These are phyloP conservation scores for Pelargonium australe DNA, from an alignment of 441 rosid genomes.

Conservation along the genomic window DNA sequence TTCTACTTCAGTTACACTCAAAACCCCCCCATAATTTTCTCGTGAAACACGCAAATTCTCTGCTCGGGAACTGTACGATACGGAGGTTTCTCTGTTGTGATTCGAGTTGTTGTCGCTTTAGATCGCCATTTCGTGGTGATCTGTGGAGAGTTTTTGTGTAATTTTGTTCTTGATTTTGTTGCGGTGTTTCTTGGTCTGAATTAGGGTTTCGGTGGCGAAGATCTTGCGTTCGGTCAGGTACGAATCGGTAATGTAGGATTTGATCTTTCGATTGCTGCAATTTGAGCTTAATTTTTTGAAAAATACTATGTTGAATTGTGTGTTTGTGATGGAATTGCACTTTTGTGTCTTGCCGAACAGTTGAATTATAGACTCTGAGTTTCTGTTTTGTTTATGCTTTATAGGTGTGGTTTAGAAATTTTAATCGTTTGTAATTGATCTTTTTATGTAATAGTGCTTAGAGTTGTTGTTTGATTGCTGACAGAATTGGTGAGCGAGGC, in stretches of 20 bases:
- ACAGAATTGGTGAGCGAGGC: conserved; percentile 11
- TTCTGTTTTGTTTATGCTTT: background rate
- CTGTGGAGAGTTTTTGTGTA: background rate
- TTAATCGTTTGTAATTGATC: background rate
- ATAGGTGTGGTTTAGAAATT: background rate
- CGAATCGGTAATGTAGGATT: background rate
- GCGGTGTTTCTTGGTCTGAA: background rate
- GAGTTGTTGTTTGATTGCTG: conserved; percentile 13
- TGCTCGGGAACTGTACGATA: background rate
- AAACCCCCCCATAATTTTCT: conserved; percentile 9
- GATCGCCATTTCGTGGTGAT: background rate
- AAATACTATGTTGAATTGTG: background rate
- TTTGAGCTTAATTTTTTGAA: background rate
- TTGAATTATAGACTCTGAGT: background rate
- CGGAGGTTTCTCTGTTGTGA: background rate
- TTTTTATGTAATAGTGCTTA: background rate
- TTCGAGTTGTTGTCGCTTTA: background rate
- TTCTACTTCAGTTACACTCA: conserved; percentile 27
- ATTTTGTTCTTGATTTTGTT: background rate
- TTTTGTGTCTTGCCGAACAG: background rate
- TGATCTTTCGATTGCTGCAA: conserved; percentile 12
- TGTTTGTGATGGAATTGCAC: background rate
- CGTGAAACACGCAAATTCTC: conserved; percentile 5
- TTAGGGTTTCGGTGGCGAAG: conserved; percentile 9
- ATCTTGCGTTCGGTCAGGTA: conserved; percentile 7